A percentile compares a stretch with the other conserved stretches of the same genome.
Evolutionary conservation across 495 filamentous ascomycete species (phyloP).

Genomic region (Talaromyces stipitatus): DNA sequence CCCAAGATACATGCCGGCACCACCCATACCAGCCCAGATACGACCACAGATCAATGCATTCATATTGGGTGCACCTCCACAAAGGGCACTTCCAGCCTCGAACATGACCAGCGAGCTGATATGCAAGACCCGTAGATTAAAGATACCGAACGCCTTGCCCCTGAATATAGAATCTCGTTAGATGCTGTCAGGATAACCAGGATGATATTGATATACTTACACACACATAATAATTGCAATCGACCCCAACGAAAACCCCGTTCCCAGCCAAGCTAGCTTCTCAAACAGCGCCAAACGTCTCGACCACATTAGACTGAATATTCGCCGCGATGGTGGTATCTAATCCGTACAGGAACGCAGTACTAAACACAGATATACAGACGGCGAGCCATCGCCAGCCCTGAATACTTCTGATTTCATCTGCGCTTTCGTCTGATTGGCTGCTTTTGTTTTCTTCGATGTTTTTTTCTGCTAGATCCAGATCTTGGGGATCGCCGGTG

Average conservation of each 20-base stretch:
- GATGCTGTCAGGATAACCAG: neutral
- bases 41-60: conserved; percentile 25
- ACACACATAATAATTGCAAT: conserved; percentile 12
- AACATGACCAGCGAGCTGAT: conserved; percentile 20
- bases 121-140: conserved; percentile 25
- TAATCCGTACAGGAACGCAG: conserved; percentile 35
- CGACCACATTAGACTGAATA: conserved; percentile 41
- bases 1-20: conserved; percentile 45
- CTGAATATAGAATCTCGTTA: neutral
- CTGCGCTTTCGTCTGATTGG: neutral
- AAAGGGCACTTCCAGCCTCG: conserved; percentile 23
- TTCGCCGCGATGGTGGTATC: conserved; percentile 49
- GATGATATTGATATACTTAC: neutral
- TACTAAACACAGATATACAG: conserved; percentile 11
- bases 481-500: neutral
- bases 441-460: neutral
- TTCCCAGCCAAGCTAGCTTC: conserved; percentile 46
- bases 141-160: conserved; percentile 7
- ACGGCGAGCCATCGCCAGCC: conserved; percentile 16
- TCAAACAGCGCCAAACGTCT: conserved; percentile 36
- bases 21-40: conserved; percentile 29
- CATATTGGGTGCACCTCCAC: conserved; percentile 24
- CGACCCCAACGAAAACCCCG: conserved; percentile 40
- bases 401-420: neutral
- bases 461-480: neutral